These are phyloP conservation scores for Pisolithus thermaeus DNA, from an alignment of 1,284 basidiomycete species.

Conservation along the genomic window DNA sequence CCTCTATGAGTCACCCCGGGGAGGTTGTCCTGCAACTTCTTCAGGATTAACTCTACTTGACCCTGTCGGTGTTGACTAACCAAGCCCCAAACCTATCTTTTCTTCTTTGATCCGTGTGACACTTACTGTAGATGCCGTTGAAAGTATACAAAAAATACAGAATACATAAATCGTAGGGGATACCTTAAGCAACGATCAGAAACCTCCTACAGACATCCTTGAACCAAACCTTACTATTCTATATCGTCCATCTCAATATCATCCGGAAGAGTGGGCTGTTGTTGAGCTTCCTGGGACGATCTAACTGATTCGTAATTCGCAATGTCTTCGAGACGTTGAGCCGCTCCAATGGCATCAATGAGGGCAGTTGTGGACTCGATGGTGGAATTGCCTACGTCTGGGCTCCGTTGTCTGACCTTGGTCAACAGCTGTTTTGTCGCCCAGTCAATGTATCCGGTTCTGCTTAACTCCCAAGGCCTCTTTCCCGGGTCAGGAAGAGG, in stretches of 20 bases:
- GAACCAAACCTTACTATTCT: too few species aligned
- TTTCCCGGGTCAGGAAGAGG: conserved; percentile 53
- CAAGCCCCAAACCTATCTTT: too few species aligned
- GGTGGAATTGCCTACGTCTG: conserved; percentile 24
- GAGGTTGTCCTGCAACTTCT: too few species aligned
- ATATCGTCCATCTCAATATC: background rate
- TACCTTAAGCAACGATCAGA: too few species aligned
- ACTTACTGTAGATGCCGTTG: too few species aligned
- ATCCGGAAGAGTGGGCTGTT: conserved; percentile 1
- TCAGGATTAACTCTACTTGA: too few species aligned
- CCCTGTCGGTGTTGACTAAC: too few species aligned
- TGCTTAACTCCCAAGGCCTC: conserved; percentile 64
- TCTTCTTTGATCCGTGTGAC: too few species aligned
- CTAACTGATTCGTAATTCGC: conserved; percentile 13
- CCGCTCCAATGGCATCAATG: conserved; percentile 24
- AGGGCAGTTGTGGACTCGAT: conserved; percentile 25
- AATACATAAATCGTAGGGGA: too few species aligned
- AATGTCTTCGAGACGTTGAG: conserved; percentile 29
- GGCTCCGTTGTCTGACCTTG: conserved; percentile 36
- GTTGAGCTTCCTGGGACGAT: background rate
- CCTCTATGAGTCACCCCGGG: too few species aligned
- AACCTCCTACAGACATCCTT: too few species aligned
- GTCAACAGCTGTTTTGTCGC: conserved; percentile 50
- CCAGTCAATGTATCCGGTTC: conserved; percentile 65
- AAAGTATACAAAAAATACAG: too few species aligned